Evolutionary conservation across 306 rosid genomes (phyloP).

Genomic region (Ormosia emarginata): DNA sequence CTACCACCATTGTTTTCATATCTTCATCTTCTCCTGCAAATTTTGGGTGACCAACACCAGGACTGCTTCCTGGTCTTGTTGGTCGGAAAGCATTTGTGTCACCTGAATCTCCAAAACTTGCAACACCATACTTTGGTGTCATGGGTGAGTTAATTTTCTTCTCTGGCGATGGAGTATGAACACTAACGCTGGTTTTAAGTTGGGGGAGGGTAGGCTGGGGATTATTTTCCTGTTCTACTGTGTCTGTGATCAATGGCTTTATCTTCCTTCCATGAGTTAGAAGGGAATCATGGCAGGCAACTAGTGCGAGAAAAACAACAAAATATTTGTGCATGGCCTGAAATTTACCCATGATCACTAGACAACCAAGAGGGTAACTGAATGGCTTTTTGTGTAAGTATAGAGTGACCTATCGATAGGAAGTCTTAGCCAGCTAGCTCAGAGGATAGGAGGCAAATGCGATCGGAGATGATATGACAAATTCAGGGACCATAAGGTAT

Average conservation of each 20-base stretch:
- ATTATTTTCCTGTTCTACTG: background rate
- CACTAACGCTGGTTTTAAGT: background rate
- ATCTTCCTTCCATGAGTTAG: slow-evolving; percentile 17
- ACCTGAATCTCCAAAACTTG: background rate
- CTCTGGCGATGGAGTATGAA: background rate
- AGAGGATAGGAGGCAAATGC: background rate
- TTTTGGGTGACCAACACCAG: slow-evolving; percentile 43
- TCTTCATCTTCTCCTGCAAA: background rate
- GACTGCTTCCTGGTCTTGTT: slow-evolving; percentile 57
- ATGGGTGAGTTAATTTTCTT: background rate
- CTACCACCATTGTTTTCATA: background rate
- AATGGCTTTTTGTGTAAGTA: background rate
- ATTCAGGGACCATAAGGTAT: background rate
- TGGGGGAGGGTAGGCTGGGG: background rate
- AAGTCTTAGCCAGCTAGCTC: background rate
- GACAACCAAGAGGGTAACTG: background rate
- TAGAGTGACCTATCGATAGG: background rate
- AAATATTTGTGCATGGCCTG: background rate
- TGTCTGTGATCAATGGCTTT: background rate
- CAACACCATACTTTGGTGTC: background rate
- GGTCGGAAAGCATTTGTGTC: slow-evolving; percentile 40
- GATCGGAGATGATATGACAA: background rate
- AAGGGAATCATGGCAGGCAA: slow-evolving; percentile 6
- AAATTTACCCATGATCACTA: slow-evolving; percentile 14
- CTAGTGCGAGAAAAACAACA: slow-evolving; percentile 6